Evolutionary conservation across 139 green algal species (phyloP).

Genomic region (Chlorella sp.): DNA sequence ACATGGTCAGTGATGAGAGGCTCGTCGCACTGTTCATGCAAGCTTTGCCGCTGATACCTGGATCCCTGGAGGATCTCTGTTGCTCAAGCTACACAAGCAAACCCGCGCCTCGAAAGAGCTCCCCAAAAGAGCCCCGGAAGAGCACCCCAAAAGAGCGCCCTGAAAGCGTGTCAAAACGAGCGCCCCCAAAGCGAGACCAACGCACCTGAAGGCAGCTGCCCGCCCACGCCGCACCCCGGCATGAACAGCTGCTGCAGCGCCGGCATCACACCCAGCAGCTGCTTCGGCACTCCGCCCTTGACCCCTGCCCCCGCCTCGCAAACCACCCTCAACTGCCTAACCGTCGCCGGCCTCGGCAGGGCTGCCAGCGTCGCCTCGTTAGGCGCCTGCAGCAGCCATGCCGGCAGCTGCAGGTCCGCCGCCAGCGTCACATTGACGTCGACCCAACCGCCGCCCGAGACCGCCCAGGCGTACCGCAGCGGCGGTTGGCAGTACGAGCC

Average conservation of each 20-base stretch:
- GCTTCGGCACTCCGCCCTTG: conserved; percentile 16
- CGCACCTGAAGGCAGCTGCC: background rate
- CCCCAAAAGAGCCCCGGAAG: too few relatives aligned
- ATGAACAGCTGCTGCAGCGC: conserved; percentile 24
- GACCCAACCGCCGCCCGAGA: background rate
- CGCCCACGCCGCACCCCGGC: background rate
- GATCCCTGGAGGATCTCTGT: too few relatives aligned
- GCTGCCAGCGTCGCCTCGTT: background rate
- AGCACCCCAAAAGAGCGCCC: too few relatives aligned
- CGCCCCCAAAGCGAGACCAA: too few relatives aligned
- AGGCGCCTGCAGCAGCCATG: background rate
- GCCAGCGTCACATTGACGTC: conserved; percentile 7
- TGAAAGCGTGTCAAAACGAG: too few relatives aligned
- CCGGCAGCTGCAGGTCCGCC: background rate
- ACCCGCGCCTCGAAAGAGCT: too few relatives aligned
- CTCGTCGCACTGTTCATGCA: too few relatives aligned
- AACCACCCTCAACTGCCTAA: conserved; percentile 10
- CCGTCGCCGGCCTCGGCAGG: conserved; percentile 7
- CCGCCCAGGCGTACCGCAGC: background rate
- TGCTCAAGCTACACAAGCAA: too few relatives aligned
- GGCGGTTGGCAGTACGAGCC: conserved; percentile 14
- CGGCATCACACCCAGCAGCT: conserved; percentile 10
- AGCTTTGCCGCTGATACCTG: too few relatives aligned
- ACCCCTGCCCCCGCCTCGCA: conserved; percentile 9
- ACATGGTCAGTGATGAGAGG: too few relatives aligned